Base-by-base conservation (phyloP, 805 yeast species). In the Starmera amethionina region DNA sequence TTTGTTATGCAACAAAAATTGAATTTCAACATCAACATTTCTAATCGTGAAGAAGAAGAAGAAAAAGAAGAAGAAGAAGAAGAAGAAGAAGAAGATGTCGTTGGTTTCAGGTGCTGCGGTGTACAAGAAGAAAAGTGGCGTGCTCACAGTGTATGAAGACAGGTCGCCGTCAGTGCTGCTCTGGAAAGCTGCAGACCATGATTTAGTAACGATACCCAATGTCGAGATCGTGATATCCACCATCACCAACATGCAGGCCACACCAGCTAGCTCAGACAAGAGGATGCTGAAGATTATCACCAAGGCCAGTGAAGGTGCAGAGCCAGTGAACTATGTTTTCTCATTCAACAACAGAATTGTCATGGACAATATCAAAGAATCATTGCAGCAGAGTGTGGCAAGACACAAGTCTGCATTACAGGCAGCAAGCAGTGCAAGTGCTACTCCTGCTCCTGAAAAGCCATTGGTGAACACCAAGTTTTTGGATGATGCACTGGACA, bases 331-430 rank as follows among this genome's bases (percentile, higher is more conserved):
- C 19, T 63, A 64, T 22, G 59, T 73, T 33, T 76, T 88, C 45
- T 68, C 82, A 1, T 85, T 87, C 60, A 77, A 75, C 41, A 81
- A 77, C 52, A 65, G 93, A 38, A 75, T 76, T 15, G 81, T 83
- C 8, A 82, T 88, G 86, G 86, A 82, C 46, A 73, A 71, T 45
- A 77, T 80, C 43, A 85, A 82, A 52, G 75, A 72, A 30, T 68
- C 82, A 0, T 60, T 83, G 11, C 87, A 82, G 49, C 78, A 79
- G 39, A 77, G 78, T 30, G 76, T 81, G 12, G 79, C 87, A 0
- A 64, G 90, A 46, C 76, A 72, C 54, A 75, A 75, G 50, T 46
- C 60, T 2, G 58, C 60, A 2, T 22, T 41, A n/a, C 54, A 56
- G 32, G 55, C 54, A 22, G 51, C 52, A 3, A 39, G 44, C 30